Evolutionary conservation across 148 eudicot genomes (phyloP).

Genomic region (Cornus florida): DNA sequence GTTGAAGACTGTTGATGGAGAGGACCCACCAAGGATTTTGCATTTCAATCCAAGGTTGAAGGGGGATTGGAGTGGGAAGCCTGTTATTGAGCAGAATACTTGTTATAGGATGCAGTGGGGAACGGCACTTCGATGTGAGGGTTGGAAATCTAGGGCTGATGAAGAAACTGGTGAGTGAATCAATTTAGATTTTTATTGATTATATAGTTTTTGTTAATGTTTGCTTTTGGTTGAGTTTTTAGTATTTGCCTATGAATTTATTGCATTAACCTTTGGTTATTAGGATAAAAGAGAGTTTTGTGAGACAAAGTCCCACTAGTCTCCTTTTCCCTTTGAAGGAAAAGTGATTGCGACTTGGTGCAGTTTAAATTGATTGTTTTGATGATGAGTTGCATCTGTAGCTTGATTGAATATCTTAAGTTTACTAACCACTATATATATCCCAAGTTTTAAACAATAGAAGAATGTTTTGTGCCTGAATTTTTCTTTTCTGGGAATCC

Average conservation of each 20-base stretch:
- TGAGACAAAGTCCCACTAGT: background rate
- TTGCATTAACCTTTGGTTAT: background rate
- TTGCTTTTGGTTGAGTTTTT: background rate
- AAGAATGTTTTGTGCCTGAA: background rate
- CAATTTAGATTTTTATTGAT: background rate
- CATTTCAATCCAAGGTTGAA: constrained; percentile 92
- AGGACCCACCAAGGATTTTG: constrained; percentile 91
- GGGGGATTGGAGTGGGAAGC: constrained; percentile 94
- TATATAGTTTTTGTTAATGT: background rate
- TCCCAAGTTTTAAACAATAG: background rate
- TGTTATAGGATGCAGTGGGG: constrained; percentile 98
- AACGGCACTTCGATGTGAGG: constrained; percentile 74
- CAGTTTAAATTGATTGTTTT: constrained; percentile 1
- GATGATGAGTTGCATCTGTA: background rate
- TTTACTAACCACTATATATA: background rate
- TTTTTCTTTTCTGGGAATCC: background rate
- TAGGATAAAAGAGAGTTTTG: too few species aligned
- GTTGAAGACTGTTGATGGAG: constrained; percentile 87
- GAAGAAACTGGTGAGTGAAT: constrained; percentile 77
- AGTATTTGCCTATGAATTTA: too few species aligned
- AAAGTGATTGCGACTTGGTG: background rate
- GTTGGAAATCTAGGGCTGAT: constrained; percentile 71
- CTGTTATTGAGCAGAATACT: constrained; percentile 95
- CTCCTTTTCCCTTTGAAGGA: background rate
- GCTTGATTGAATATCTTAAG: background rate